phyloP scores from a whole-genome alignment of 2,329 filamentous ascomycete species.

The Stagonosporopsis chrysanthemi region DNA sequence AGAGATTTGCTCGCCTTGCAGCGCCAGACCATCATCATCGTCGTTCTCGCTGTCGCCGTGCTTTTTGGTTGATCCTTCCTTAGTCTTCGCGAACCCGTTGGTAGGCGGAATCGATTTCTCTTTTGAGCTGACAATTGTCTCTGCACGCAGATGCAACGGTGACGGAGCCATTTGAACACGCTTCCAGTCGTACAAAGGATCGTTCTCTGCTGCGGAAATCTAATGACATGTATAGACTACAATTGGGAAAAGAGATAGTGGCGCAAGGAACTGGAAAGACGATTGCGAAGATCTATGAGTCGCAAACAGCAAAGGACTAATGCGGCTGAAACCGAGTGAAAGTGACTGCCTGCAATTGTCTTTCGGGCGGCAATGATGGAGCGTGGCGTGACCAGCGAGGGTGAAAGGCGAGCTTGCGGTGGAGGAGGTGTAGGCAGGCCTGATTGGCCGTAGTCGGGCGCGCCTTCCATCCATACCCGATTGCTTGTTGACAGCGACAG shows the following conservation, averaged over 20 bases:
- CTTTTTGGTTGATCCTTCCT: neutral
- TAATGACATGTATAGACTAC: neutral
- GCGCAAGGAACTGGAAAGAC: too few relatives aligned
- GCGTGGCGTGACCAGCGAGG: neutral
- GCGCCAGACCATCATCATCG: neutral
- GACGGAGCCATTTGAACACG: neutral
- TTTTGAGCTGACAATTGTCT: neutral
- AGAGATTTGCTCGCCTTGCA: neutral
- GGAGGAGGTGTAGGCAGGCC: neutral
- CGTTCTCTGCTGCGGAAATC: neutral
- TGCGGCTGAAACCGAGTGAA: neutral
- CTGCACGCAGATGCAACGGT: neutral
- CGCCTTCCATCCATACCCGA: slow-evolving; percentile 3
- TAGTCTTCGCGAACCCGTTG: neutral
- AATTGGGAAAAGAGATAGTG: too few relatives aligned
- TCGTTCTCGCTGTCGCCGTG: neutral
- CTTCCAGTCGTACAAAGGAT: neutral
- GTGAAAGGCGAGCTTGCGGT: slow-evolving; percentile 1
- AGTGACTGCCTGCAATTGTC: neutral
- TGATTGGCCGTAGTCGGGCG: slow-evolving; percentile 15
- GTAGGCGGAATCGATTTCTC: neutral
- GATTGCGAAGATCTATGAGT: too few relatives aligned
- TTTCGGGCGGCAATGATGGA: neutral
- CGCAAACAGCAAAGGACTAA: neutral
- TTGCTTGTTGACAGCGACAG: slow-evolving; percentile 7